Percentiles rank a stretch among this genome's conserved stretches.
Conservation (phyloP, 495 filamentous ascomycete genomes). For the Xylaria palmicola region DNA sequence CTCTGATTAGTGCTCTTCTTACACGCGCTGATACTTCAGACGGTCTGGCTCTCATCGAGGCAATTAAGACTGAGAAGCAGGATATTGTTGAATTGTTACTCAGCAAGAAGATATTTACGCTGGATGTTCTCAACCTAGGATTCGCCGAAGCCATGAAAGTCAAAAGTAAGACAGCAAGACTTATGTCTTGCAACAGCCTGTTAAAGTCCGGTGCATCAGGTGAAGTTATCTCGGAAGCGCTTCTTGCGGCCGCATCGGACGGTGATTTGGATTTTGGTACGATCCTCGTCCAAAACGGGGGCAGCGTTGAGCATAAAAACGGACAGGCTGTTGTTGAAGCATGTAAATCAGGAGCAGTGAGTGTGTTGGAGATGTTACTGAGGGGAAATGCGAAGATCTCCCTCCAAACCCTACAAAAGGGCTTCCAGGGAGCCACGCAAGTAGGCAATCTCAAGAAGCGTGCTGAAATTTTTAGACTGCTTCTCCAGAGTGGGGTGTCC, state of each 20-base stretch:
- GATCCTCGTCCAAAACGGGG: slow-evolving; percentile 41
- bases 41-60: slow-evolving; percentile 40
- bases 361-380: slow-evolving; percentile 44
- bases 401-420: slow-evolving; percentile 36
- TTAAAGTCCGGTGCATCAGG: slow-evolving; percentile 38
- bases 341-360: slow-evolving; percentile 36
- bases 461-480: slow-evolving; percentile 39
- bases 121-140: slow-evolving; percentile 27
- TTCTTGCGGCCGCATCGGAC: slow-evolving; percentile 42
- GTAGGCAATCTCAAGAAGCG: slow-evolving; percentile 39
- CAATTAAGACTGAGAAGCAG: slow-evolving; percentile 34
- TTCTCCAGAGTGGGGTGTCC: slow-evolving; percentile 40
- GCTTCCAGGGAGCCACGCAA: slow-evolving; percentile 45
- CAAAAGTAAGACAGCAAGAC: slow-evolving; percentile 29
- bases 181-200: slow-evolving; percentile 35
- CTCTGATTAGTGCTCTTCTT: slow-evolving; percentile 38
- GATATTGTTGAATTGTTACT: slow-evolving; percentile 41
- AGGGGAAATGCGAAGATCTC: slow-evolving; percentile 28
- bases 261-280: slow-evolving; percentile 44
- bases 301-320: slow-evolving; percentile 42
- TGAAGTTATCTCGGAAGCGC: slow-evolving; percentile 37
- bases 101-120: slow-evolving; percentile 30
- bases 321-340: slow-evolving; percentile 48
- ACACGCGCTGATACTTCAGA: slow-evolving; percentile 40
- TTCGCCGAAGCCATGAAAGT: slow-evolving; percentile 35